phyloP scores from a whole-genome alignment of 495 filamentous ascomycete genomes.

The Neurospora tetraspora region DNA sequence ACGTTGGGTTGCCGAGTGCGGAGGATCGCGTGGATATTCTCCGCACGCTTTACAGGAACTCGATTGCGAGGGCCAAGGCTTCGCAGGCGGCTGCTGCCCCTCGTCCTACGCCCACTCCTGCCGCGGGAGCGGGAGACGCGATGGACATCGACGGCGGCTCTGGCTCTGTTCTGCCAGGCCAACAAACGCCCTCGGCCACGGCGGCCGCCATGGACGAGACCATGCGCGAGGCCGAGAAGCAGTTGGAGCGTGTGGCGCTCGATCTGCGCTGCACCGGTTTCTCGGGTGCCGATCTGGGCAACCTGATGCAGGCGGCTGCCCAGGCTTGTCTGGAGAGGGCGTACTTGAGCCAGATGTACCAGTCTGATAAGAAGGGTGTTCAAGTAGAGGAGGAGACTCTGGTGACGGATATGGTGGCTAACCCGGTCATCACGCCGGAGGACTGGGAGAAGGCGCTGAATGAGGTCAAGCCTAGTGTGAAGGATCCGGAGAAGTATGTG shows the following conservation, averaged over 20 bases:
- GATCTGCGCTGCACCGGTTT: constrained; percentile 66
- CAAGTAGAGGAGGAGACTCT: constrained; percentile 5
- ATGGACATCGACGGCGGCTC: constrained; percentile 1
- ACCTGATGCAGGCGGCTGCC: constrained; percentile 65
- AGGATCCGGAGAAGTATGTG: constrained; percentile 33
- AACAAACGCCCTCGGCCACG: background rate
- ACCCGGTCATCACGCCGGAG: constrained; percentile 46
- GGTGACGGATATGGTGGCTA: constrained; percentile 9
- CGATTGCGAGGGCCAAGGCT: constrained; percentile 35
- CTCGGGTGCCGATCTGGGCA: constrained; percentile 81
- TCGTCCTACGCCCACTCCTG: background rate
- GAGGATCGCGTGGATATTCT: constrained; percentile 81
- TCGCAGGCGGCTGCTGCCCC: constrained; percentile 23
- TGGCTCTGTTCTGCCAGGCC: background rate
- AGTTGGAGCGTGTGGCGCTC: constrained; percentile 51
- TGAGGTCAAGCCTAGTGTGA: constrained; percentile 73
- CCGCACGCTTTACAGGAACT: constrained; percentile 60
- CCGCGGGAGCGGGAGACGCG: background rate
- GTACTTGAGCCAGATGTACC: constrained; percentile 15
- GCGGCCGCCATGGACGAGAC: background rate
- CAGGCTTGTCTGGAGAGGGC: constrained; percentile 61
- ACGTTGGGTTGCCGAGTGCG: constrained; percentile 75
- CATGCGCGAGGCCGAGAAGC: constrained; percentile 20
- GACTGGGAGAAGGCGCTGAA: constrained; percentile 71
- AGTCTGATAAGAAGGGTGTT: constrained; percentile 3